Percentiles rank a stretch among this genome's conserved stretches.
Conservation (phyloP, 2,329 filamentous ascomycete species). For the Colletotrichum lindemuthianum region DNA sequence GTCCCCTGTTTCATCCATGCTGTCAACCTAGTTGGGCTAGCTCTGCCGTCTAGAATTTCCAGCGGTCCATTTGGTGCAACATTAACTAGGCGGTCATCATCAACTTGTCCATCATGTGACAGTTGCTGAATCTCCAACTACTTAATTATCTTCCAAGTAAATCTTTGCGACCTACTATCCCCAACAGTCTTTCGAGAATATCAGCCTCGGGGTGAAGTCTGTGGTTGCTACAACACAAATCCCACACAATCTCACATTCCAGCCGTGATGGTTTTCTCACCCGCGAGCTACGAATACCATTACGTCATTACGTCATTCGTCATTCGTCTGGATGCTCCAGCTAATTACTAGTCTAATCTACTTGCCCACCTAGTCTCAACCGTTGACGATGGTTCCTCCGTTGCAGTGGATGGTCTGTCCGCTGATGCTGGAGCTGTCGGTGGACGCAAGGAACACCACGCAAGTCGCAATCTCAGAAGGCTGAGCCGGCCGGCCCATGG, state of each 20-base stretch:
- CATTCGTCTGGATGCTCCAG: slow-evolving; percentile 9
- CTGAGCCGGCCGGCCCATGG: slow-evolving; percentile 82
- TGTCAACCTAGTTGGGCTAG: slow-evolving; percentile 15
- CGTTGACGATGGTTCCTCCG: slow-evolving; percentile 60
- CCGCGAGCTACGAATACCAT: background rate
- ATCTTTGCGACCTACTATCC: too few relatives aligned
- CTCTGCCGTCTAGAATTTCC: background rate
- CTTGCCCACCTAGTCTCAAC: slow-evolving; percentile 44
- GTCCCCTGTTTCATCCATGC: slow-evolving; percentile 29
- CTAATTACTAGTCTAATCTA: slow-evolving; percentile 18
- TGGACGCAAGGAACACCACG: slow-evolving; percentile 82
- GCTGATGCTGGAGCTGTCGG: slow-evolving; percentile 77
- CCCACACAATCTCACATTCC: background rate
- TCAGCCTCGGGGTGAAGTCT: too few relatives aligned
- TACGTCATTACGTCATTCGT: slow-evolving; percentile 13
- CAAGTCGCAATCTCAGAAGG: slow-evolving; percentile 85
- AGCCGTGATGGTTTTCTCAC: background rate
- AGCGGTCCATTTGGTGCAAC: background rate
- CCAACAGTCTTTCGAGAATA: too few relatives aligned
- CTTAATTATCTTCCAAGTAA: too few relatives aligned
- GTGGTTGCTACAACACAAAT: background rate
- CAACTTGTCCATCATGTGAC: background rate
- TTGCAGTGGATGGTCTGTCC: slow-evolving; percentile 73
- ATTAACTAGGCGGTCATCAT: background rate
- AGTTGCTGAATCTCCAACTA: too few relatives aligned